Evolutionary conservation across 1,284 basidiomycete species (phyloP).

Genomic region (Coriolopsis trogii): DNA sequence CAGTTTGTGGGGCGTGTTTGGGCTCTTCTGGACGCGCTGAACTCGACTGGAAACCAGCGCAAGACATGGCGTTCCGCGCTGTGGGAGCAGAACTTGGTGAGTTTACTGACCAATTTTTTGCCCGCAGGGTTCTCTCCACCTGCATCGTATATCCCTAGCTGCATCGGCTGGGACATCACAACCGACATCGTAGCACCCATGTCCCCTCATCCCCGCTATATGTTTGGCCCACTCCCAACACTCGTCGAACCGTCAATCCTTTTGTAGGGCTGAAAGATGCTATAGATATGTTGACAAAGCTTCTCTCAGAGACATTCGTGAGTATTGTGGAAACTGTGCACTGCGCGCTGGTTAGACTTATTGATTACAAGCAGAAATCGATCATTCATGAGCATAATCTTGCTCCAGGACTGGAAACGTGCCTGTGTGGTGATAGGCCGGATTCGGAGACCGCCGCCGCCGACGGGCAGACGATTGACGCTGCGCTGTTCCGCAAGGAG

Average conservation of each 20-base stretch:
- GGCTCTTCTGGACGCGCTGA: too few species aligned
- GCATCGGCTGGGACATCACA: too few species aligned
- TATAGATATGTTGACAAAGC: background rate
- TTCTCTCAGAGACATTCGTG: background rate
- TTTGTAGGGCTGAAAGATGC: background rate
- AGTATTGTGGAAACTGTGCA: background rate
- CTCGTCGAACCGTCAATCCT: background rate
- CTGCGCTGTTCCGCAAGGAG: background rate
- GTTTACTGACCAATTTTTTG: background rate
- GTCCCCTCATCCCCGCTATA: too few species aligned
- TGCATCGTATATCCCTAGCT: too few species aligned
- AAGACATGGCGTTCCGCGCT: background rate
- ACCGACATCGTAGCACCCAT: too few species aligned
- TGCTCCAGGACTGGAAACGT: background rate
- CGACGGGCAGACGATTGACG: conserved; percentile 5
- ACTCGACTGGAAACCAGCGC: background rate
- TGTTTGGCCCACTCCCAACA: background rate
- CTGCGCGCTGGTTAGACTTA: background rate
- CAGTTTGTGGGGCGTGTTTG: too few species aligned
- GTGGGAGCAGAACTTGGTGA: background rate
- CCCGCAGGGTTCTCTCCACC: background rate
- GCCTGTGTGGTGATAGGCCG: background rate
- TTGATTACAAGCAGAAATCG: background rate
- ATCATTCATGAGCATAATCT: background rate
- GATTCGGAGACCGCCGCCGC: background rate